Percentiles rank a stretch among this genome's conserved stretches.
Evolutionary conservation across 768 basidiomycete genomes (phyloP).

Genomic region (Macrocybe gigantea): DNA sequence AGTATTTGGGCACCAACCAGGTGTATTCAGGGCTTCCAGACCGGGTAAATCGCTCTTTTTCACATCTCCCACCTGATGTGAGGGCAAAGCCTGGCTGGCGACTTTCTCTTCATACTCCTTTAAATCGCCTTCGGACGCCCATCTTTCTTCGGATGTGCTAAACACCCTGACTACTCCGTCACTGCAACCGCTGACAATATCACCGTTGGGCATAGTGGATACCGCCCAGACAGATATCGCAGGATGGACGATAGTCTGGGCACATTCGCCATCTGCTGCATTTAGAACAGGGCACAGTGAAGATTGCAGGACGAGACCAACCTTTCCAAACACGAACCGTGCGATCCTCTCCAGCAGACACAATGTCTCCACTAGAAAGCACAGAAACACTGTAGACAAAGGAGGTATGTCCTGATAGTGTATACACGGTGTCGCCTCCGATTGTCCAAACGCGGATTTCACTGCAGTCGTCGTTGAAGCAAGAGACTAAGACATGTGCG

Average conservation of each 20-base stretch:
- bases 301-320: slow-evolving; percentile 23
- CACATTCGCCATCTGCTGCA: slow-evolving; percentile 72
- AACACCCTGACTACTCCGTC: slow-evolving; percentile 88
- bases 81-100: slow-evolving; percentile 71
- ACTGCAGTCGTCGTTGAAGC: slow-evolving; percentile 31
- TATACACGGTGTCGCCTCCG: slow-evolving; percentile 69
- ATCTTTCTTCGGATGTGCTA: slow-evolving; percentile 65
- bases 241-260: slow-evolving; percentile 87
- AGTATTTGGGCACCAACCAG: slow-evolving; percentile 43
- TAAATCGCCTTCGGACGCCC: slow-evolving; percentile 58
- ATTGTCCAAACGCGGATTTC: slow-evolving; percentile 92
- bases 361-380: slow-evolving; percentile 74
- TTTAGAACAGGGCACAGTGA: background rate
- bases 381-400: slow-evolving; percentile 91
- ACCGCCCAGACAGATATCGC: slow-evolving; percentile 98
- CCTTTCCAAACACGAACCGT: slow-evolving; percentile 90
- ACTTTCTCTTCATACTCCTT: slow-evolving; percentile 73
- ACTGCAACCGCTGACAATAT: slow-evolving; percentile 89
- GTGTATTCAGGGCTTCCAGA: slow-evolving; percentile 65
- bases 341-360: slow-evolving; percentile 94
- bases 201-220: slow-evolving; percentile 80
- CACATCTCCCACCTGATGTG: slow-evolving; percentile 88
- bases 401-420: slow-evolving; percentile 91
- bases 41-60: slow-evolving; percentile 90
- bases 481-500: slow-evolving; percentile 1